A percentile compares a stretch with the other conserved stretches of the same genome.
Evolutionary conservation across 176 grass and related monocot species (phyloP).

Genomic region (Oryza coarctata): DNA sequence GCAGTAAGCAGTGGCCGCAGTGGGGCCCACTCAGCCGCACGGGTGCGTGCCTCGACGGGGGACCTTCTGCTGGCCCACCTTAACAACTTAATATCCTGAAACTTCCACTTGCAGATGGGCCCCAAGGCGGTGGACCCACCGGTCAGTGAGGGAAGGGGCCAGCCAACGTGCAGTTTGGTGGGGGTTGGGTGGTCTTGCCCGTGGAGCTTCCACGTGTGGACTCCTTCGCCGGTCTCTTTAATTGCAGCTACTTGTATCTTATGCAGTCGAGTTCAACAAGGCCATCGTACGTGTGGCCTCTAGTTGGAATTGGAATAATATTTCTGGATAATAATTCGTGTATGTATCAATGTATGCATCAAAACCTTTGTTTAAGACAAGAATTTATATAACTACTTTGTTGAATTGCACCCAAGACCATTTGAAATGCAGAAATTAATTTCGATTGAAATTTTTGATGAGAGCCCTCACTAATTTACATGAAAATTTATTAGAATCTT

Average conservation of each 20-base stretch:
- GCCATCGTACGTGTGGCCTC: no score
- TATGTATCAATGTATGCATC: no score
- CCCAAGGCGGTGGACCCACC: not conserved
- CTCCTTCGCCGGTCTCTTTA: not conserved
- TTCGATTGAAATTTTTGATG: no score
- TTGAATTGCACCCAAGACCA: no score
- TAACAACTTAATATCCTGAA: not conserved
- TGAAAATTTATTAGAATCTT: no score
- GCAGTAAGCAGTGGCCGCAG: not conserved
- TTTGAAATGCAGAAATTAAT: no score
- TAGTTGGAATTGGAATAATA: no score
- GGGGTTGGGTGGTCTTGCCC: not conserved
- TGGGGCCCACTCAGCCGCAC: not conserved
- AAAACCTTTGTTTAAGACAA: no score
- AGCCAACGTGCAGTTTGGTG: not conserved
- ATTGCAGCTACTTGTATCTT: not conserved
- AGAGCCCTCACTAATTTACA: no score
- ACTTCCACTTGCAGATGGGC: not conserved
- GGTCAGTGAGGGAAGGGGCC: accelerated
- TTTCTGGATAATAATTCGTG: no score
- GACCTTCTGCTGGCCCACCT: not conserved
- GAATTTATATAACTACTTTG: no score
- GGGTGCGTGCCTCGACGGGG: slow-evolving; percentile 8
- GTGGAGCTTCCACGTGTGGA: not conserved
- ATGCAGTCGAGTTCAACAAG: no score